A percentile compares a stretch with the other conserved stretches of the same genome.
These are phyloP conservation scores for Diaporthe longicolla DNA, from an alignment of 2,329 filamentous ascomycete genomes.

Conservation along the genomic window DNA sequence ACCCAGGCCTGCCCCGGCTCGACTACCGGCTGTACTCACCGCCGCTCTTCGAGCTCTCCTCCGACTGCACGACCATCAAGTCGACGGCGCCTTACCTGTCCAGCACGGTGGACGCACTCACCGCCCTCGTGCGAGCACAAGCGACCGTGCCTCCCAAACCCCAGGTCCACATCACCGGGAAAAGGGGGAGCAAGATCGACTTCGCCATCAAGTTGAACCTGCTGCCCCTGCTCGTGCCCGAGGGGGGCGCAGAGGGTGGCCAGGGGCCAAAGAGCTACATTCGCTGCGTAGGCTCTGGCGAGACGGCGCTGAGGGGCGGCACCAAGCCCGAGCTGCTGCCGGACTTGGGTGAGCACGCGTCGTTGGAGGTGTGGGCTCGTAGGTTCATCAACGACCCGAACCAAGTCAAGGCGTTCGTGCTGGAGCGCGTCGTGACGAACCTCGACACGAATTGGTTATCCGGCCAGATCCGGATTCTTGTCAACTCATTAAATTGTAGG, in stretches of 20 bases:
- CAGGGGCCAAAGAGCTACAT: conserved; percentile 66
- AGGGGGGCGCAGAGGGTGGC: conserved; percentile 42
- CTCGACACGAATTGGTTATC: conserved; percentile 69
- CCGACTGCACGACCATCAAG: conserved; percentile 62
- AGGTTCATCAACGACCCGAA: conserved; percentile 62
- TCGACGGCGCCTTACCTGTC: conserved; percentile 65
- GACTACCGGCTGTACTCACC: conserved; percentile 69
- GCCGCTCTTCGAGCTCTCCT: conserved; percentile 65
- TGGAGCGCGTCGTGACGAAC: conserved; percentile 68
- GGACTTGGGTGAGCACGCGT: conserved; percentile 56
- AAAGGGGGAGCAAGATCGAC: conserved; percentile 60
- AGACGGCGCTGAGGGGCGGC: conserved; percentile 65
- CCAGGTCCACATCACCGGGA: conserved; percentile 64
- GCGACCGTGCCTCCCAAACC: conserved; percentile 69
- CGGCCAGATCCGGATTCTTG: conserved; percentile 65
- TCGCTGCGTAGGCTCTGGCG: conserved; percentile 63
- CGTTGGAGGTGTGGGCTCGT: conserved; percentile 65
- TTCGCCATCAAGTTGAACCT: conserved; percentile 69
- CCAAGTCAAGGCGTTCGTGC: conserved; percentile 62
- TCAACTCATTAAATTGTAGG: conserved; percentile 60
- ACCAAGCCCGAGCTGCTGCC: conserved; percentile 58
- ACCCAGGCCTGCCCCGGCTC: conserved; percentile 63
- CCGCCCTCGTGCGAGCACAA: conserved; percentile 62
- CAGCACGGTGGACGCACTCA: conserved; percentile 59
- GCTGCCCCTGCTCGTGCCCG: conserved; percentile 66